phyloP scores from a whole-genome alignment of 305 asterid species.

The Rubia peregrina region DNA sequence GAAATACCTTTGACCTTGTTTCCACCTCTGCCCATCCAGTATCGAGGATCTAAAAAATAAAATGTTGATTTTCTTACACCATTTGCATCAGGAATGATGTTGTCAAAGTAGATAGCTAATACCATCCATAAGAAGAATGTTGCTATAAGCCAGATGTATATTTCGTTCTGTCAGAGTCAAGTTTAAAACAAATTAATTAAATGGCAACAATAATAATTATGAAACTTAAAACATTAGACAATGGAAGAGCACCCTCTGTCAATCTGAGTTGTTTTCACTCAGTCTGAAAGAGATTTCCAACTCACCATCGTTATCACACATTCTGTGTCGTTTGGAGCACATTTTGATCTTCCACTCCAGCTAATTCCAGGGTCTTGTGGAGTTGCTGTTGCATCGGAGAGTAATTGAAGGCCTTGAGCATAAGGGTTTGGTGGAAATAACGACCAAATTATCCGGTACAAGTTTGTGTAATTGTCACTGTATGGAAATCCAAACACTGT shows the following conservation, averaged over 20 bases:
- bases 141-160: conserved; percentile 49
- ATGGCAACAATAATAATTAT: background rate
- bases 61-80: conserved; percentile 71
- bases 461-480: conserved; percentile 27
- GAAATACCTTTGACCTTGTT: conserved; percentile 58
- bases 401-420: conserved; percentile 62
- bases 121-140: conserved; percentile 60
- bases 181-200: conserved; percentile 4
- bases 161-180: conserved; percentile 46
- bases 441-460: conserved; percentile 50
- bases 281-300: background rate
- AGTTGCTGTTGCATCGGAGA: conserved; percentile 64
- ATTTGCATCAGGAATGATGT: conserved; percentile 61
- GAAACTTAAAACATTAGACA: background rate
- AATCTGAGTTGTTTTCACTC: background rate
- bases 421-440: conserved; percentile 84
- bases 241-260: background rate
- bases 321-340: conserved; percentile 59
- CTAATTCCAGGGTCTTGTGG: conserved; percentile 81
- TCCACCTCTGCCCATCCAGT: conserved; percentile 91
- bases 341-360: conserved; percentile 64
- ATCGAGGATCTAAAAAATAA: conserved; percentile 66
- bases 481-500: conserved; percentile 69
- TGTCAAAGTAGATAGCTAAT: conserved; percentile 79
- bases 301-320: conserved; percentile 66